Base-by-base conservation (phyloP, 345 rosid genomes). In the Punica granatum region DNA sequence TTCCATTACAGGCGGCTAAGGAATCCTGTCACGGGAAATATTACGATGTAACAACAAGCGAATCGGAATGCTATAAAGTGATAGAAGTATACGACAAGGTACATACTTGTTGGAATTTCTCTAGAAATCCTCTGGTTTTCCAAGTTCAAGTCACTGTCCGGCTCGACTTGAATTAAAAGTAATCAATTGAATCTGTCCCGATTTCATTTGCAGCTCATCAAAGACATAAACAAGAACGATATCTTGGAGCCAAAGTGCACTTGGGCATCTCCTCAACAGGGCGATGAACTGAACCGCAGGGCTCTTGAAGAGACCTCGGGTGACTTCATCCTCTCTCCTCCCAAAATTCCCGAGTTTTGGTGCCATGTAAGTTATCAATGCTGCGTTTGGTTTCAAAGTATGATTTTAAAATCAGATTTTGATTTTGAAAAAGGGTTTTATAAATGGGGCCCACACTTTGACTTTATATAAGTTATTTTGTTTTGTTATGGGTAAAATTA, bases 311-410 rank as follows among this genome's bases (percentile, higher is more conserved):
- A 60, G 56, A 35, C 31, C 44, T 46, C 68, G 0, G 56, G 30
- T 28, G 39, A 51, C 30, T 71, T 78, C 65, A 48, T 75, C 21
- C 61, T 73, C 36, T 73, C 80, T 14, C 70, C 76, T 48, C 79
- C 70, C 9, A 69, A 23, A 49, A 76, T 49, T 51, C 75, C 79
- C 19, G 74, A 72, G 1, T 12, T 75, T 0, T 72, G 79, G 76
- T 79, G 82, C 46, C 79, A 72, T n/a, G 83, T 76, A 63, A 68
- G 36, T 36, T n/a, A n/a, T n/a, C n/a, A n/a, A n/a, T n/a, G n/a
- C n/a, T n/a, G n/a, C n/a, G n/a, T n/a, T n/a, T n/a, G n/a, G n/a
- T n/a, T n/a, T n/a, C n/a, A n/a, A n/a, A n/a, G n/a, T n/a, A n/a
- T n/a, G n/a, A n/a, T n/a, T n/a, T n/a, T n/a, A n/a, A n/a, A n/a